phyloP scores from a whole-genome alignment of 2,329 filamentous ascomycete species.

The Cladosporium sp. region DNA sequence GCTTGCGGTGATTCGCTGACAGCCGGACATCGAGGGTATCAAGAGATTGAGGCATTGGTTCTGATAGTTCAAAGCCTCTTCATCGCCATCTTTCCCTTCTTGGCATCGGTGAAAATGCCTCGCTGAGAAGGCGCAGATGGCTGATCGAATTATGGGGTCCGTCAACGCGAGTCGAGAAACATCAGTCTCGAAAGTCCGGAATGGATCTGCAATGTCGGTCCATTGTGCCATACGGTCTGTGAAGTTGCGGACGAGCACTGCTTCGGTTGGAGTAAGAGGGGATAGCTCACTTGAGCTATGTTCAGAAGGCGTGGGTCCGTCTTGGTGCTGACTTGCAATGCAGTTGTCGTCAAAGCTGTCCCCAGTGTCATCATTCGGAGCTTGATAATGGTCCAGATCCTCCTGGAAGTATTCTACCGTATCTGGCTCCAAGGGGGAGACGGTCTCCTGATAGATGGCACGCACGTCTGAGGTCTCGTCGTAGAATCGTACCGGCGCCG shows the following conservation, averaged over 20 bases:
- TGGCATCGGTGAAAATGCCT: conserved; percentile 39
- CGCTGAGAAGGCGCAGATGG: conserved; percentile 43
- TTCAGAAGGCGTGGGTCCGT: neutral
- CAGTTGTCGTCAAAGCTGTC: neutral
- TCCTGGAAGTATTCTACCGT: neutral
- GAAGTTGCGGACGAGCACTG: conserved; percentile 14
- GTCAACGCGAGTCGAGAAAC: conserved; percentile 44
- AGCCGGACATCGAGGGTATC: conserved; percentile 41
- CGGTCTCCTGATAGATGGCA: neutral
- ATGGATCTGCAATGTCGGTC: conserved; percentile 14
- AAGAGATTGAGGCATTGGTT: conserved; percentile 44
- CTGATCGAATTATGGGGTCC: conserved; percentile 45
- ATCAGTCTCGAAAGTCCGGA: conserved; percentile 37
- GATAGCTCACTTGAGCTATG: neutral
- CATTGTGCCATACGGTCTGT: conserved; percentile 15
- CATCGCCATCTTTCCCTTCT: conserved; percentile 31
- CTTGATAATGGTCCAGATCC: neutral
- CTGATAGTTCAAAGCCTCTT: conserved; percentile 42
- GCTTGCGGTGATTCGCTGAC: conserved; percentile 43
- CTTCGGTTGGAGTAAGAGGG: conserved; percentile 10
- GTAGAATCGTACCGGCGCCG: neutral
- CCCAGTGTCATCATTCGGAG: neutral
- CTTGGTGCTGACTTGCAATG: neutral
- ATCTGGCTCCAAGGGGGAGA: neutral
- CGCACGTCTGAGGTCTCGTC: conserved; percentile 11